Evolutionary conservation across 495 filamentous ascomycete species (phyloP).

Genomic region (Extremus antarcticus): DNA sequence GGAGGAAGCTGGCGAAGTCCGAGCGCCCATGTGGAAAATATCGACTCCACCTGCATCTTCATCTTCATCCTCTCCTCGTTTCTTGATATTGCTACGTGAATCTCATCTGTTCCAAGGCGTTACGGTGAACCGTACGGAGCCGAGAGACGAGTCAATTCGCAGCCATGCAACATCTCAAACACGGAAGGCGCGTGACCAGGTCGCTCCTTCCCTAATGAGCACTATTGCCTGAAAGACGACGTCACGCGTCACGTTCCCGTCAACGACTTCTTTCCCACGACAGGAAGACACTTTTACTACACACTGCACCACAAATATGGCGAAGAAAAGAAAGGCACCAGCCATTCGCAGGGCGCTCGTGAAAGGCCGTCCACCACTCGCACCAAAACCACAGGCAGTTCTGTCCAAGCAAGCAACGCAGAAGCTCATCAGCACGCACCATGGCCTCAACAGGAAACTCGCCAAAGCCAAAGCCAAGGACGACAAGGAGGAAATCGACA

Average conservation of each 20-base stretch:
- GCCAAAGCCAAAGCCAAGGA: constrained; percentile 54
- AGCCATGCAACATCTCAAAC: too few species aligned
- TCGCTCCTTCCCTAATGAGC: too few species aligned
- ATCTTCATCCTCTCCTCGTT: neutral
- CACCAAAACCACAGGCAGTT: constrained; percentile 28
- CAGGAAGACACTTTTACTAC: too few species aligned
- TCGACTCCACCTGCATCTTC: neutral
- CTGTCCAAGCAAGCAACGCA: constrained; percentile 74
- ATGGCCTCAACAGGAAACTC: constrained; percentile 68
- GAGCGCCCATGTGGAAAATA: neutral
- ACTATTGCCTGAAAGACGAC: too few species aligned
- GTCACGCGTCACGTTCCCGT: too few species aligned
- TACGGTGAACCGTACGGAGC: too few species aligned
- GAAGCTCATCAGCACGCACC: constrained; percentile 71
- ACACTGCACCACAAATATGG: neutral
- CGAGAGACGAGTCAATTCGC: too few species aligned
- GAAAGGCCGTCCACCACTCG: constrained; percentile 54
- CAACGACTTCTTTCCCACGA: too few species aligned
- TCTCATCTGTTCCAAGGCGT: too few species aligned
- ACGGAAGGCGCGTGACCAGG: too few species aligned
- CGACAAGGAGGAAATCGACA: constrained; percentile 44
- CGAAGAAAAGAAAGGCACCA: neutral
- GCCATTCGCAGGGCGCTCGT: constrained; percentile 36
- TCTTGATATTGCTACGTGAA: too few species aligned
- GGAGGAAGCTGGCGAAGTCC: neutral